Percentiles rank a stretch among this genome's conserved stretches.
Evolutionary conservation across 2,329 filamentous ascomycete genomes (phyloP).

Genomic region (Aspergillus novofumigatus): DNA sequence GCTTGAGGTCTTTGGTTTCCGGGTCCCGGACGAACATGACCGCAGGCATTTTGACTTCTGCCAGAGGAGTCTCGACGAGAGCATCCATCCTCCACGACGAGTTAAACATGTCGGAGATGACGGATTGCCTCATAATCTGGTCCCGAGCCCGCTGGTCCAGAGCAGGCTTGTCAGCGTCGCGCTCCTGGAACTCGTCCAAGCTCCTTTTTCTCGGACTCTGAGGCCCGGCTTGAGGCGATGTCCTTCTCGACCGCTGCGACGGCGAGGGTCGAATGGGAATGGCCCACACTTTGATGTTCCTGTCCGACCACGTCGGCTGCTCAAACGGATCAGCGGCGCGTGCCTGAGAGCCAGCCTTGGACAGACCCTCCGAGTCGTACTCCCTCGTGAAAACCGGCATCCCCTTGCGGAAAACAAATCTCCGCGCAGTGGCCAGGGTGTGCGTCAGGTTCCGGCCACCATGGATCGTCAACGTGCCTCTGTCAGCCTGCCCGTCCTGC

Average conservation of each 20-base stretch:
- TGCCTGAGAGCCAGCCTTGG: conserved; percentile 17
- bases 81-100: conserved; percentile 70
- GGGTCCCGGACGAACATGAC: conserved; percentile 64
- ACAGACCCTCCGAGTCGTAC: conserved; percentile 42
- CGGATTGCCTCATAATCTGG: conserved; percentile 53
- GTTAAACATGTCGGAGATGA: conserved; percentile 75
- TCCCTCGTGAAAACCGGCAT: conserved; percentile 71
- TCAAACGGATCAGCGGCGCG: conserved; percentile 23
- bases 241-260: conserved; percentile 13
- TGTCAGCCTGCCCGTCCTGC: conserved; percentile 24
- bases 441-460: conserved; percentile 78
- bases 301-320: conserved; percentile 69
- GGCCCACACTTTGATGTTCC: conserved; percentile 78
- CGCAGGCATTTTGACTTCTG: conserved; percentile 63
- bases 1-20: conserved; percentile 59
- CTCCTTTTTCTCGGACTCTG: conserved; percentile 45
- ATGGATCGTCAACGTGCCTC: conserved; percentile 60
- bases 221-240: conserved; percentile 21
- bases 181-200: conserved; percentile 46
- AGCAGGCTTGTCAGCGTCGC: conserved; percentile 2
- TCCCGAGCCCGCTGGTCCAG: conserved; percentile 32
- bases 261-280: conserved; percentile 52
- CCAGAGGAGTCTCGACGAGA: conserved; percentile 62
- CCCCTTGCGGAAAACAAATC: conserved; percentile 82
- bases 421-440: conserved; percentile 72